Conservation (phyloP, 2,329 filamentous ascomycete species). For the Lithohypha guttulata region DNA sequence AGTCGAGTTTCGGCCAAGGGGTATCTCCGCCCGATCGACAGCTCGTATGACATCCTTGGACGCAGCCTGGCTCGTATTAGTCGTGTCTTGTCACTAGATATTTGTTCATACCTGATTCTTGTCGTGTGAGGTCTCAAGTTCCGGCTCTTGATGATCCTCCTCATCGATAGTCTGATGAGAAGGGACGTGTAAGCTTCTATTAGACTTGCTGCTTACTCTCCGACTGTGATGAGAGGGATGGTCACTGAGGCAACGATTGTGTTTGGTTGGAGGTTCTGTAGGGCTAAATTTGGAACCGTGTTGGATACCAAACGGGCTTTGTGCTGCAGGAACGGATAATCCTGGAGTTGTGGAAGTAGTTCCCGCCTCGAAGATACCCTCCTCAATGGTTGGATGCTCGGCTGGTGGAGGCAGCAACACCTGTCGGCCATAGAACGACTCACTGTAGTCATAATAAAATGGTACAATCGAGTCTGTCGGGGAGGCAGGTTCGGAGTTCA, state of each 20-base stretch:
- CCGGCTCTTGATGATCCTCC: too few species aligned
- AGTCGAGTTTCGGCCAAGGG: not conserved
- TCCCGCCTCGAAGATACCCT: conserved; percentile 4
- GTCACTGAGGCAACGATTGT: conserved; percentile 19
- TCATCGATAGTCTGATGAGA: not conserved
- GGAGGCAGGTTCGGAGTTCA: conserved; percentile 8
- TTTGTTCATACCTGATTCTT: too few species aligned
- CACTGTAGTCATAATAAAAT: conserved; percentile 23
- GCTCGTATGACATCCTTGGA: not conserved
- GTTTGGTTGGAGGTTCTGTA: conserved; percentile 16
- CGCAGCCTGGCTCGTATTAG: not conserved
- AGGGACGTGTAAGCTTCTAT: not conserved
- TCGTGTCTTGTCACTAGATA: too few species aligned
- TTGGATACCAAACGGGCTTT: conserved; percentile 21
- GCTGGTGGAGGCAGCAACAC: conserved; percentile 11
- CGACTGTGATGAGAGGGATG: conserved; percentile 11
- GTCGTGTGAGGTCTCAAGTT: too few species aligned
- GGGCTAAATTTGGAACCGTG: conserved; percentile 19
- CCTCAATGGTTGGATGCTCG: conserved; percentile 13
- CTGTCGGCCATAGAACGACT: conserved; percentile 15
- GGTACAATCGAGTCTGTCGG: conserved; percentile 19
- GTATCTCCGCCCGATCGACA: not conserved
- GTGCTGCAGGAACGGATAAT: conserved; percentile 12
- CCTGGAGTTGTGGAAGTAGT: not conserved
- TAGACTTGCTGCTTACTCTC: conserved; percentile 1